These are phyloP conservation scores for Coleophoma crateriformis DNA, from an alignment of 2,329 filamentous ascomycete species.

Conservation along the genomic window DNA sequence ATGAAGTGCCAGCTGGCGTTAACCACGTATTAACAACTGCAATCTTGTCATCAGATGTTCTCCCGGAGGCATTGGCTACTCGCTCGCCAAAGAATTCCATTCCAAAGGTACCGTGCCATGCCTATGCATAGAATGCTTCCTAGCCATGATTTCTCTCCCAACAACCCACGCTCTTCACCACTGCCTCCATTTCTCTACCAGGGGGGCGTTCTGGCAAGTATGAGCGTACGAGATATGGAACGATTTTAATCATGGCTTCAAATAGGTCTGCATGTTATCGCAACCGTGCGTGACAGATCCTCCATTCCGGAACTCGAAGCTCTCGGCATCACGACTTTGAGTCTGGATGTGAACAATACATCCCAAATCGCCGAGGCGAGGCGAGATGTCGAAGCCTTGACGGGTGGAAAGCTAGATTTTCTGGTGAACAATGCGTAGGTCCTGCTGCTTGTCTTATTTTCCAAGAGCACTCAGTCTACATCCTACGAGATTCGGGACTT, in stretches of 20 bases:
- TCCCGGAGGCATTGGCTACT: slow-evolving; percentile 1
- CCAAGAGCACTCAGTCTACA: not conserved
- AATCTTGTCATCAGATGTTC: slow-evolving; percentile 1
- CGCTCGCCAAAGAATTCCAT: slow-evolving; percentile 4
- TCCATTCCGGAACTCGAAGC: not conserved
- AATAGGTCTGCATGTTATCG: slow-evolving; percentile 3
- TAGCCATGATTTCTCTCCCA: too few species aligned
- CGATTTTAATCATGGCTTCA: too few species aligned
- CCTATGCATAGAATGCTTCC: too few species aligned
- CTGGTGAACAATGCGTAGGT: slow-evolving; percentile 1
- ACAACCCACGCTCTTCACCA: too few species aligned
- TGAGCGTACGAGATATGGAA: too few species aligned
- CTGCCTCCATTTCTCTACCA: too few species aligned
- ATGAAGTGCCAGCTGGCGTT: not conserved
- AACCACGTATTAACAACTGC: not conserved
- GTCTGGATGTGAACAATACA: slow-evolving; percentile 1
- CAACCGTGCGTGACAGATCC: slow-evolving; percentile 3
- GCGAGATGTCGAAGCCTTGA: slow-evolving; percentile 1
- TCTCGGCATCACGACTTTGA: slow-evolving; percentile 3
- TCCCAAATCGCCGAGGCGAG: not conserved
- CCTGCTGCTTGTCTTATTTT: not conserved
- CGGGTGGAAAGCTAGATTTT: not conserved
- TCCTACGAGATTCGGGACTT: too few species aligned
- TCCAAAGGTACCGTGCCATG: not conserved
- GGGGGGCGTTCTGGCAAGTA: too few species aligned